These are phyloP conservation scores for Claviceps paspali DNA, from an alignment of 2,329 filamentous ascomycete species.

Conservation along the genomic window DNA sequence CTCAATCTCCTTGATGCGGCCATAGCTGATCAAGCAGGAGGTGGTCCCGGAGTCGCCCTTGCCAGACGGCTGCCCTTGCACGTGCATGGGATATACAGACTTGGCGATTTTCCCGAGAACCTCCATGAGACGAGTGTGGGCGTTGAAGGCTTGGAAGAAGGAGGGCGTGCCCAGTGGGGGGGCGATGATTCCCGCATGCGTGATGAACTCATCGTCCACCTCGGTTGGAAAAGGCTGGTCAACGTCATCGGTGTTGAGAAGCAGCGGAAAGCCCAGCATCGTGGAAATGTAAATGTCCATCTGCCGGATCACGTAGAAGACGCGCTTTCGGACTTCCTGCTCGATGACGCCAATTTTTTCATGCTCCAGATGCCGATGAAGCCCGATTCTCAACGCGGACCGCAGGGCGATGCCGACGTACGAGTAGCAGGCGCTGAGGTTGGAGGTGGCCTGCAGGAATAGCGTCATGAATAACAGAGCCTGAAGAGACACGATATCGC, in stretches of 20 bases:
- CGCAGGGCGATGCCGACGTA: constrained; percentile 66
- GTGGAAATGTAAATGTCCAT: constrained; percentile 58
- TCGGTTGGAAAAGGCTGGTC: constrained; percentile 51
- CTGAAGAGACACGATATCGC: constrained; percentile 60
- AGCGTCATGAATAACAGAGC: constrained; percentile 66
- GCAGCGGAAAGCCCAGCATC: constrained; percentile 48
- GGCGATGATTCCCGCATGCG: constrained; percentile 36
- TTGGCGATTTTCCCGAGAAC: constrained; percentile 51
- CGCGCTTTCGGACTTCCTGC: constrained; percentile 44
- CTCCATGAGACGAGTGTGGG: constrained; percentile 46
- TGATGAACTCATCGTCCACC: constrained; percentile 54
- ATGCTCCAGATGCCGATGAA: constrained; percentile 58
- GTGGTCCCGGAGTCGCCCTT: constrained; percentile 28
- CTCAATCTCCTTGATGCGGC: constrained; percentile 50
- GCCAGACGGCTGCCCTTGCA: constrained; percentile 29
- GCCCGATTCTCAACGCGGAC: constrained; percentile 59
- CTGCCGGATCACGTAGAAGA: constrained; percentile 54
- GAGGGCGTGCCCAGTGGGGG: constrained; percentile 42
- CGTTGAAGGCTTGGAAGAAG: constrained; percentile 50
- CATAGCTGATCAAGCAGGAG: constrained; percentile 47
- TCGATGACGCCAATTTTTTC: constrained; percentile 47
- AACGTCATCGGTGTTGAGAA: constrained; percentile 48
- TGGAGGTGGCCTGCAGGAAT: constrained; percentile 66
- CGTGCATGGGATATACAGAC: constrained; percentile 49
- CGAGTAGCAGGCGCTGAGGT: constrained; percentile 64